These are phyloP conservation scores for Leccinum variicolor DNA, from an alignment of 768 basidiomycete genomes.

Conservation along the genomic window DNA sequence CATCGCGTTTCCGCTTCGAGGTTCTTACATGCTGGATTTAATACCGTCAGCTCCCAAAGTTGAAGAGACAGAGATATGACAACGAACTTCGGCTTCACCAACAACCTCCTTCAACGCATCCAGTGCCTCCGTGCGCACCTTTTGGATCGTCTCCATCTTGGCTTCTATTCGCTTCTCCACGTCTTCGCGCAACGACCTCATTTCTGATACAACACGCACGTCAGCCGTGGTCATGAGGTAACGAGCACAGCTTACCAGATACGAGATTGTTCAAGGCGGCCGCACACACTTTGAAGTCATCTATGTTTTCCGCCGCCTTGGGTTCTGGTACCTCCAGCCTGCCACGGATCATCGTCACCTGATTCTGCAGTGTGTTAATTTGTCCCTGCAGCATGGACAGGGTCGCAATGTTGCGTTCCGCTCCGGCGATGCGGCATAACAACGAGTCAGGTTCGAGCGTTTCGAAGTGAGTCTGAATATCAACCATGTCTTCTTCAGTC, in stretches of 20 bases:
- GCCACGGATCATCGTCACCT: constrained; percentile 18
- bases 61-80: constrained; percentile 9
- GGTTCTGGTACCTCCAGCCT: constrained; percentile 19
- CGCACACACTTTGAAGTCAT: constrained; percentile 31
- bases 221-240: background rate
- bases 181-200: constrained; percentile 41
- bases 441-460: constrained; percentile 35
- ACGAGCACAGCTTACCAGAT: constrained; percentile 34
- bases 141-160: constrained; percentile 43
- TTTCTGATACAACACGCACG: constrained; percentile 32
- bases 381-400: constrained; percentile 27
- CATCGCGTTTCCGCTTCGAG: constrained; percentile 62
- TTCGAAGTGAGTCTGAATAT: constrained; percentile 37
- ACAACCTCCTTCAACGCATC: constrained; percentile 34
- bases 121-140: constrained; percentile 38
- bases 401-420: constrained; percentile 31
- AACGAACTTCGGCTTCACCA: constrained; percentile 31
- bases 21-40: constrained; percentile 31
- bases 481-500: constrained; percentile 30
- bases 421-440: constrained; percentile 24
- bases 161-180: constrained; percentile 44
- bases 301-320: constrained; percentile 5
- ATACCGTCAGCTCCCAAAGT: constrained; percentile 25
- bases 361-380: constrained; percentile 16
- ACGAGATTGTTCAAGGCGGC: constrained; percentile 38